Evolutionary conservation across 768 basidiomycete genomes (phyloP).

Genomic region (Amylocystis lapponica): DNA sequence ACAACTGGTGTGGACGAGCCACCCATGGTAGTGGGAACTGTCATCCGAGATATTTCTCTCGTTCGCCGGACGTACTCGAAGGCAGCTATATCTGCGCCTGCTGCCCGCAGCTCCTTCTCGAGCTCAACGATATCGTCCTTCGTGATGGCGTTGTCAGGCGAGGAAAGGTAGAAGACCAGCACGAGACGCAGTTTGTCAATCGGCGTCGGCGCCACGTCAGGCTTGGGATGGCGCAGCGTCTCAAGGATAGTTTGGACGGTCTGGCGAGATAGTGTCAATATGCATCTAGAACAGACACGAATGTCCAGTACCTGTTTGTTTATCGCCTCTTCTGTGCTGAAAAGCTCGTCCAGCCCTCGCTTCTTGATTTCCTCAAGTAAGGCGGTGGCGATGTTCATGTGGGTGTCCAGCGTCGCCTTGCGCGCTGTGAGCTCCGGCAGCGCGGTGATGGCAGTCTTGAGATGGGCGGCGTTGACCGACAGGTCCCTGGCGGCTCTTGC

Average conservation of each 20-base stretch:
- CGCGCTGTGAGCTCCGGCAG: constrained; percentile 94
- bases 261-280: constrained; percentile 29
- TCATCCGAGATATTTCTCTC: constrained; percentile 91
- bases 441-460: constrained; percentile 96
- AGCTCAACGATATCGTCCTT: constrained; percentile 88
- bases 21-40: constrained; percentile 54
- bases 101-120: constrained; percentile 78
- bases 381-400: constrained; percentile 99
- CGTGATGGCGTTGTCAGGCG: constrained; percentile 69
- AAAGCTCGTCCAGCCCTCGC: constrained; percentile 93
- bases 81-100: constrained; percentile 74
- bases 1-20: constrained; percentile 63
- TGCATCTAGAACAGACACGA: not conserved
- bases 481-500: constrained; percentile 56
- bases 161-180: constrained; percentile 92
- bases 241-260: constrained; percentile 79
- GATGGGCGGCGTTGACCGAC: constrained; percentile 85
- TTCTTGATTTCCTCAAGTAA: constrained; percentile 93
- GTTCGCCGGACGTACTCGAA: constrained; percentile 92
- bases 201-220: constrained; percentile 59
- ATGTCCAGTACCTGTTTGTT: constrained; percentile 60
- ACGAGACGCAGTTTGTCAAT: constrained; percentile 90
- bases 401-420: constrained; percentile 94
- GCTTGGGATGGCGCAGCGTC: constrained; percentile 69
- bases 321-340: constrained; percentile 91